These are phyloP conservation scores for Eucalyptus sp. DNA, from an alignment of 345 rosid species.

Conservation along the genomic window DNA sequence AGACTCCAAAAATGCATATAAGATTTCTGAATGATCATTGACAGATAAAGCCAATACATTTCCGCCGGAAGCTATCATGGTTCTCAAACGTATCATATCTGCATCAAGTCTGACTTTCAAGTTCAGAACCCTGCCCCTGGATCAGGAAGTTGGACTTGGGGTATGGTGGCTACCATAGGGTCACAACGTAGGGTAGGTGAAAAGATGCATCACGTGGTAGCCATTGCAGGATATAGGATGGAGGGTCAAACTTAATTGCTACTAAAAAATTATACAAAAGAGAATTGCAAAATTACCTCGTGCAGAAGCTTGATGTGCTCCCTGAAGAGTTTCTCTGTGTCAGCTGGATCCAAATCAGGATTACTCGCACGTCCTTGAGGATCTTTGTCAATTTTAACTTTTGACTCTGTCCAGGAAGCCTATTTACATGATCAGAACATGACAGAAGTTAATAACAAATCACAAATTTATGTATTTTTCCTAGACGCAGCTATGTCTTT, in stretches of 20 bases:
- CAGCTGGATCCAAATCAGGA: conserved; percentile 68
- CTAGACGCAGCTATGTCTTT: not conserved
- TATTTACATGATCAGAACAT: conserved; percentile 1
- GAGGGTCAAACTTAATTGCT: not conserved
- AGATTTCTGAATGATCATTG: not conserved
- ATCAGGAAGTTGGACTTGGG: not conserved
- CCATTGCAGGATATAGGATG: not conserved
- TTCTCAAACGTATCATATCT: not conserved
- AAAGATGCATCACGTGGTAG: not conserved
- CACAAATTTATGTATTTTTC: not conserved
- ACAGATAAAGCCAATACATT: not conserved
- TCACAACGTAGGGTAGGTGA: not conserved
- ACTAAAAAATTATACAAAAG: not conserved
- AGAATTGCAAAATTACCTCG: conserved; percentile 41
- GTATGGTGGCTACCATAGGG: not conserved
- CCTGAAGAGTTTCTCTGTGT: conserved; percentile 84
- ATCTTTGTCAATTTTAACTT: conserved; percentile 83
- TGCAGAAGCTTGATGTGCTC: conserved; percentile 70
- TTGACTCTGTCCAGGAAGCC: conserved; percentile 98
- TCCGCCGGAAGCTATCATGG: not conserved
- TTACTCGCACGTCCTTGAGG: conserved; percentile 85
- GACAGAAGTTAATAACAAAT: not conserved
- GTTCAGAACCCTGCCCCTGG: not conserved
- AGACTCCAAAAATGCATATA: not conserved
- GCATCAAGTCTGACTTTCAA: not conserved